Base-by-base conservation (phyloP, 163 green algal genomes). In the Chlorella variabilis region DNA sequence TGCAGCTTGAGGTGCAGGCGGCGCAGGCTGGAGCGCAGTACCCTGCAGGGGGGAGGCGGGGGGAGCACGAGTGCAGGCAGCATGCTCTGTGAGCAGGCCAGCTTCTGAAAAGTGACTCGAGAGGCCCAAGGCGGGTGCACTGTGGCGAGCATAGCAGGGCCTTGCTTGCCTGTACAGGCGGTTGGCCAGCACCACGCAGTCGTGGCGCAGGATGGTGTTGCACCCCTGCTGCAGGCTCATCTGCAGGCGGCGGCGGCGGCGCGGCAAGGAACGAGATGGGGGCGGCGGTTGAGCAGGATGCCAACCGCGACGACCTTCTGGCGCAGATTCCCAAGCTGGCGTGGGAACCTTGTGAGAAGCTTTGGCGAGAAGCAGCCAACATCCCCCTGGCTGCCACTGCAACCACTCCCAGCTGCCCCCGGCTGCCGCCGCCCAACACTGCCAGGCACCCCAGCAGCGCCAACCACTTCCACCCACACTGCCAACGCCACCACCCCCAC, bases 141-240 rank as follows among this genome's bases (percentile, higher is more conserved):
- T n/a, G n/a, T n/a, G n/a, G n/a, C n/a, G n/a, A n/a, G n/a, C n/a
- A n/a, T n/a, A n/a, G n/a, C n/a, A n/a, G n/a, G n/a, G n/a, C n/a
- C n/a, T n/a, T n/a, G n/a, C 73, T 5, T 36, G 71, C 77, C 38
- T 17, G 69, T 90, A 87, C 33, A 91, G 78, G 33, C 71, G 39
- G 36, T 85, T 63, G 2, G 89, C 83, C 51, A 96, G 85, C 13
- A 74, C 51, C 13, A 90, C 36, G 71, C 88, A 93, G 86, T 94
- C 92, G 17, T 87, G 85, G 49, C 90, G 85, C 75, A 98, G 92
- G 78, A 98, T 96, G 49, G 86, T 86, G 81, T 95, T 96, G 90
- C 94, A 98, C 81, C 94, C 94, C 71, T 96, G 86, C n/a, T 92
- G 90, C 69, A 98, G 87, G 21, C 84, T 92, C 23, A 90, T 95